Conservation (phyloP, 2,329 filamentous ascomycete genomes). For the Apiospora kogelbergensis region DNA sequence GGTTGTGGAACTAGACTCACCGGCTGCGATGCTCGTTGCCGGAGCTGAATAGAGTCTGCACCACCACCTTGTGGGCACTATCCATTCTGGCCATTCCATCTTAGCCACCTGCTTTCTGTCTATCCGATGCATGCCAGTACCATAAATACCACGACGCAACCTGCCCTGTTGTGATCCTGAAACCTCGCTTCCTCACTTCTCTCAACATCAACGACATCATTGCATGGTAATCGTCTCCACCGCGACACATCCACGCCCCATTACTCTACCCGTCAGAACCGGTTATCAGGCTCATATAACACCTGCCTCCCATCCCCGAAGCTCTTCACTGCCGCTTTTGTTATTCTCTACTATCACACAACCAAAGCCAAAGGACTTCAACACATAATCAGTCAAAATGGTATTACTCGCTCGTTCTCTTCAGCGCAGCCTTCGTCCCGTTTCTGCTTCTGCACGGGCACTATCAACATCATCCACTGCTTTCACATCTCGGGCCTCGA, state of each 20-base stretch:
- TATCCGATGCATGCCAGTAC: not conserved
- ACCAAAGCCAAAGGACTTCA: not conserved
- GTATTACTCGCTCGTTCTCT: slow-evolving; percentile 63
- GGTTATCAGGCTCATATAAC: not conserved
- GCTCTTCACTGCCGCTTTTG: not conserved
- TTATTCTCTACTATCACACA: not conserved
- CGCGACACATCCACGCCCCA: not conserved
- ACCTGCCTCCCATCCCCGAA: not conserved
- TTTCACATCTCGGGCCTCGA: slow-evolving; percentile 22
- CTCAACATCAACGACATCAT: slow-evolving; percentile 9
- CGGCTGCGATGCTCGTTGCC: not conserved
- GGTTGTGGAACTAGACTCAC: not conserved
- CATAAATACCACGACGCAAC: slow-evolving; percentile 9
- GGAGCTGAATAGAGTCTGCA: not conserved
- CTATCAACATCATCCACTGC: slow-evolving; percentile 27
- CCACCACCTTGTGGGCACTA: not conserved
- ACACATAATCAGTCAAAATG: slow-evolving; percentile 27
- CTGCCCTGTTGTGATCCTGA: not conserved
- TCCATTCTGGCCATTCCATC: too few relatives aligned
- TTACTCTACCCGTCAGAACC: not conserved
- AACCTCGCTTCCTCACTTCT: not conserved
- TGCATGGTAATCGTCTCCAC: slow-evolving; percentile 8
- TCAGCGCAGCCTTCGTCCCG: slow-evolving; percentile 37
- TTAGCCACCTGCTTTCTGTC: not conserved
- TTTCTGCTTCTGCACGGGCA: slow-evolving; percentile 21